These are phyloP conservation scores for Clitocybe nebularis DNA, from an alignment of 1,284 basidiomycete species.

Conservation along the genomic window DNA sequence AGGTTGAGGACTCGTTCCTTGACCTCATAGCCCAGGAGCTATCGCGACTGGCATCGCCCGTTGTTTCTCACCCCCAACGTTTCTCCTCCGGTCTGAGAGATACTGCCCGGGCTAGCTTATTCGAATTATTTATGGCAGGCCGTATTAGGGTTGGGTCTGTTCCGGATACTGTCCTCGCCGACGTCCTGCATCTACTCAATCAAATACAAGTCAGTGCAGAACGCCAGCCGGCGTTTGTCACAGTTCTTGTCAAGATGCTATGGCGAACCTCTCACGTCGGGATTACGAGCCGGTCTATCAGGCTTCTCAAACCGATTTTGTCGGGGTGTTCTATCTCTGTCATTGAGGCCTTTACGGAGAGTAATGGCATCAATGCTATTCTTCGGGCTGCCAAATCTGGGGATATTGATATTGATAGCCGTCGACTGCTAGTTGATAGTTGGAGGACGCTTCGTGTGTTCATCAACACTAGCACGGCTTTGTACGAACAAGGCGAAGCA, in stretches of 20 bases:
- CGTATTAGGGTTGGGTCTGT: constrained; percentile 26
- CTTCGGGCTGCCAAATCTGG: constrained; percentile 29
- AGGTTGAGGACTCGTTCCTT: constrained; percentile 25
- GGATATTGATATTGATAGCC: constrained; percentile 30
- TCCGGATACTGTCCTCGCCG: constrained; percentile 26
- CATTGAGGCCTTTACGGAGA: constrained; percentile 26
- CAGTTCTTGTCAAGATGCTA: constrained; percentile 26
- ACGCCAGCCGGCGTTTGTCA: constrained; percentile 26
- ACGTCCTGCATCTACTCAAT: constrained; percentile 33
- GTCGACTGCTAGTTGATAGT: constrained; percentile 33
- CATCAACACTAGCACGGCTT: constrained; percentile 23
- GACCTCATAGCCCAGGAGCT: constrained; percentile 29
- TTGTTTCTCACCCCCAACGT: constrained; percentile 23
- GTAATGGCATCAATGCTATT: constrained; percentile 28
- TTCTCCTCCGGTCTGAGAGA: constrained; percentile 24
- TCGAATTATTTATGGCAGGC: constrained; percentile 29
- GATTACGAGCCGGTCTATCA: constrained; percentile 29
- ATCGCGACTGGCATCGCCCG: constrained; percentile 27
- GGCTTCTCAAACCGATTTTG: constrained; percentile 29
- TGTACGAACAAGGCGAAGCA: no score
- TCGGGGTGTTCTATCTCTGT: constrained; percentile 21
- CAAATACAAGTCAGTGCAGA: constrained; percentile 22
- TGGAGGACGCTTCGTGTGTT: constrained; percentile 32
- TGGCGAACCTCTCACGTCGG: constrained; percentile 24
- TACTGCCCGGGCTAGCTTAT: constrained; percentile 25